Evolutionary conservation across 345 rosid species (phyloP), one percentile per base, ranked within the genome.

Genomic region (Rhodomyrtus tomentosa): DNA sequence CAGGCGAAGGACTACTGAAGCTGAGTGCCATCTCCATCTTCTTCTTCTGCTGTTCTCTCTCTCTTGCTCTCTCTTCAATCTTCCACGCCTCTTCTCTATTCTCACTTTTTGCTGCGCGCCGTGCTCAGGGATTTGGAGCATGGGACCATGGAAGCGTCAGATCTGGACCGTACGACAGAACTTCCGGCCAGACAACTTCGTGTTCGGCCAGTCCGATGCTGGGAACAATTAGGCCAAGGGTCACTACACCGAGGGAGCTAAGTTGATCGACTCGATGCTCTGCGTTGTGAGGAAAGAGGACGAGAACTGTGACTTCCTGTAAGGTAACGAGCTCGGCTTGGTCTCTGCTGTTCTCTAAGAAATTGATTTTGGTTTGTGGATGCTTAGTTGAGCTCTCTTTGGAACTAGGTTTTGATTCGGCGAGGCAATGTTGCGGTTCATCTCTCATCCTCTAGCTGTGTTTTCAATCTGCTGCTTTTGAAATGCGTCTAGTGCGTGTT

Each of bases 121-220:
- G 94, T 93, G 9, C 86, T 93, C 42, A 92, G 92, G 96, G 96
- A 93, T 91, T 94, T 93, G 73, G 96, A 93, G 91, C 96, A 95
- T 0, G 95, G 96, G 11, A 93, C 96, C 84, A 93, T 93, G 96
- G 96, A 93, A 93, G 96, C 81, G 93, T 93, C 87, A 90, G 96
- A 90, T 92, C 93, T 50, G 96, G 95, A 0, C 93, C 94, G 32
- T 93, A 93, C 87, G 96, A 0, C 93, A 93, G 94, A 91, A 90
- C 81, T 91, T 91, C 85, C 82, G 92, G 55, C 93, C 93, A 0
- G 93, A 91, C 55, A 91, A 91, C 86, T 91, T 91, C 80, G 92
- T 91, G 27, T 91, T 91, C 50, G 93, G 93, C 45, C 93, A 91
- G 90, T 90, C 91, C 84, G 93, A 91, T 18, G 92, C 92, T 8